These are phyloP conservation scores for Cladosporium phlei DNA, from an alignment of 2,329 filamentous ascomycete species.

Conservation along the genomic window DNA sequence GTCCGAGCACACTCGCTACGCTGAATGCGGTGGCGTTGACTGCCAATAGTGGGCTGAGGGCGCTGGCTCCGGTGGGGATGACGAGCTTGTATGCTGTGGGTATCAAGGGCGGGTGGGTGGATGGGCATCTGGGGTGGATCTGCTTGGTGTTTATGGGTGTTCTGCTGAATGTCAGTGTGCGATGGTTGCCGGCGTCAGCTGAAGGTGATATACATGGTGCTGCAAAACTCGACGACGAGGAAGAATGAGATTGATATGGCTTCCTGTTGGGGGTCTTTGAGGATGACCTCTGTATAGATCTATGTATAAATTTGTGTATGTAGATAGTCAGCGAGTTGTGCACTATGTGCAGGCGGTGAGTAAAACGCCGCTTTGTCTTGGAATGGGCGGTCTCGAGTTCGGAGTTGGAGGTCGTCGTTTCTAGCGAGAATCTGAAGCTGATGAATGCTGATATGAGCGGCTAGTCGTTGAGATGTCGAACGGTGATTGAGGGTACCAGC, in stretches of 20 bases:
- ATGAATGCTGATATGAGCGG: too few relatives aligned
- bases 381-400: too few relatives aligned
- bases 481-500: too few relatives aligned
- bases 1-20: constrained; percentile 59
- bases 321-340: not conserved
- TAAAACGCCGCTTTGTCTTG: too few relatives aligned
- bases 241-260: too few relatives aligned
- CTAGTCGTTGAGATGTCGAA: too few relatives aligned
- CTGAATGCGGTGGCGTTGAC: constrained; percentile 67
- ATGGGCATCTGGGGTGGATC: constrained; percentile 65
- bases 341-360: not conserved
- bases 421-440: too few relatives aligned
- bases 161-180: constrained; percentile 31
- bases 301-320: too few relatives aligned
- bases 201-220: constrained; percentile 25
- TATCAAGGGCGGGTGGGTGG: constrained; percentile 55
- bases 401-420: too few relatives aligned
- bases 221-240: constrained; percentile 9
- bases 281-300: too few relatives aligned
- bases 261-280: too few relatives aligned
- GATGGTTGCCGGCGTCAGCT: constrained; percentile 32
- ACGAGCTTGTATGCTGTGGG: constrained; percentile 65
- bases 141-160: constrained; percentile 43
- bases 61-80: constrained; percentile 62
- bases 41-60: constrained; percentile 55